Evolutionary conservation across 257 asterid genomes (phyloP), one percentile per base, ranked within the genome.

Genomic region (Anisodus acutangulus): DNA sequence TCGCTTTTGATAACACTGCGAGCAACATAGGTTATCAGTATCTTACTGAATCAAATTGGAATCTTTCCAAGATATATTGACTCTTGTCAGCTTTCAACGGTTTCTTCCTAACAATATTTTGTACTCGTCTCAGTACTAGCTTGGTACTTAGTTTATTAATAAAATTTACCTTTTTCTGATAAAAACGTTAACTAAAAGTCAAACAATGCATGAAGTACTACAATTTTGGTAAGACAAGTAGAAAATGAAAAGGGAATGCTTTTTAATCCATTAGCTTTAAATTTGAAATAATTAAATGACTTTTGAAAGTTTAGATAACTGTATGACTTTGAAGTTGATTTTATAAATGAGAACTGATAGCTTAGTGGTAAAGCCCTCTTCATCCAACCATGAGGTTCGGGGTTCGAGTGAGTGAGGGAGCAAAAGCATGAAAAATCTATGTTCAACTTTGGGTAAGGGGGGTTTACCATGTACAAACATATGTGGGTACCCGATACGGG

Each of bases 271-370:
- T 13, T 51, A 41, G 19, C 51, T 68, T 68, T 22, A 68, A 16
- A 6, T 68, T 37, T 68, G 22, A 68, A 68, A 68, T 68, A 67
- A 67, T 67, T 67, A 13, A 67, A 67, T 35, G 74, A 13, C 49
- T 12, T 35, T 68, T 68, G 22, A 9, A 68, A 7, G 47, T 37
- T 35, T 68, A 68, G 51, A 3, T 68, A 6, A 68, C 1, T 37
- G 76, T 68, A 68, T 15, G 26, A 22, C 53, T 7, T 37, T 68
- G 51, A 68, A 5, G 51, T 68, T 37, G 19, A 68, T 22, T 3
- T 68, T 37, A 68, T 67, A 68, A 15, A 39, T 13, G 76, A 66
- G 45, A 66, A 66, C 26, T 31, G 76, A 68, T 68, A 68, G 26
- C 26, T 37, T 15, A 68, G 76, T 68, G 76, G 7, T 37, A 37